Evolutionary conservation across 2,329 filamentous ascomycete genomes (phyloP), one percentile per base, ranked within the genome.

Genomic region (Bretziella fagacearum): DNA sequence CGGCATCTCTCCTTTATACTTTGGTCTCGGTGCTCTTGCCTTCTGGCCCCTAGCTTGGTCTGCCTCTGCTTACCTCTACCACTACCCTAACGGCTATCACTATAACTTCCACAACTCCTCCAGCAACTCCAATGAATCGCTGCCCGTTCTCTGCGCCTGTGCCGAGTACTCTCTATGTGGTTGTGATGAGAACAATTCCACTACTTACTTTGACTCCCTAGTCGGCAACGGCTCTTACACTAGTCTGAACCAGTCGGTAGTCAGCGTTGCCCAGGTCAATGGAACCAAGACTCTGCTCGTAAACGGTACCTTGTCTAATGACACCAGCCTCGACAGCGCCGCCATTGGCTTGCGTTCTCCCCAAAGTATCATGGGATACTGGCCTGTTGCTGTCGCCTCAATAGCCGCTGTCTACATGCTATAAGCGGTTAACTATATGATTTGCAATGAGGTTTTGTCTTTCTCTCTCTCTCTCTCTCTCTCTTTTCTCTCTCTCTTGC

Each of bases 221-320:
- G 66, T 87, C 36, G 81, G 79, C 47, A 71, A 81, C 57, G 77
- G 77, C 32, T 75, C 68, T 52, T 77, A 77, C 53, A 57, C 58
- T 2, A 62, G 58, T 2, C 63, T 82, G 45, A 79, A 85, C 63
- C 68, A 74, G 55, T 68, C 66, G 0, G 54, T 84, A 2, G 69
- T 84, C 48, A 70, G 66, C 10, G 70, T 87, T 1, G 73, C 70
- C 2, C 49, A 59, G 18, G 59, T 56, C 51, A 78, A 83, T 48
- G 75, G 75, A 43, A 79, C 70, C 1, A 62, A 62, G 52, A 79
- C 73, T 1, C 70, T 91, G 30, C 65, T 83, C 25, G 63, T 89
- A 58, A 85, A 86, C 58, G 84, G 84, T n/a, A 82, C 79, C 0
- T 63, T 89, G 3, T 73, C 77, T 25, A 80, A 81, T 54, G 75